Conservation (phyloP, 2,329 filamentous ascomycete species). For the Neophaeococcomyces aloes region DNA sequence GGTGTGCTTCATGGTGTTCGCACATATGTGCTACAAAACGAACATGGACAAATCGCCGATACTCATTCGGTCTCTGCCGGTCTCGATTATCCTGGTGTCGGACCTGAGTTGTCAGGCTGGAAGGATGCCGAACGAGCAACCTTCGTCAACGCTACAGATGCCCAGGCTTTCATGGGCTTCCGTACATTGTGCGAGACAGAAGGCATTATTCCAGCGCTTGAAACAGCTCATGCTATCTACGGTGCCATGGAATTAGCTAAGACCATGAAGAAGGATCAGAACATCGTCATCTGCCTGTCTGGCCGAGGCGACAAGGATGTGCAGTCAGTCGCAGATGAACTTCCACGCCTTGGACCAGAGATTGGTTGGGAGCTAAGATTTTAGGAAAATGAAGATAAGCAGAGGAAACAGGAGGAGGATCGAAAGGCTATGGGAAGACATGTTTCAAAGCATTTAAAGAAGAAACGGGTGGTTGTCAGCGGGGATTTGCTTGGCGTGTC, state of each 20-base stretch:
- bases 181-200: slow-evolving; percentile 73
- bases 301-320: slow-evolving; percentile 97
- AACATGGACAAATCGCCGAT: slow-evolving; percentile 84
- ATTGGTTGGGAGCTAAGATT: slow-evolving; percentile 64
- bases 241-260: slow-evolving; percentile 85
- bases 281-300: slow-evolving; percentile 87
- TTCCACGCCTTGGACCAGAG: slow-evolving; percentile 76
- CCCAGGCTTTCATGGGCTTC: slow-evolving; percentile 82
- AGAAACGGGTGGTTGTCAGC: slow-evolving; percentile 1
- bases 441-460: not conserved
- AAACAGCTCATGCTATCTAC: slow-evolving; percentile 85
- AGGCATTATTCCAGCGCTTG: slow-evolving; percentile 92
- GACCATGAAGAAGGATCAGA: slow-evolving; percentile 77
- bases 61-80: slow-evolving; percentile 96
- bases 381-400: too few relatives aligned
- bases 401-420: too few relatives aligned
- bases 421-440: not conserved
- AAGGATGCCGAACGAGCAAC: slow-evolving; percentile 80
- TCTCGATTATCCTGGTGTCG: slow-evolving; percentile 93
- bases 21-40: slow-evolving; percentile 88
- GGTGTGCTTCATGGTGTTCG: slow-evolving; percentile 92
- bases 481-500: not conserved
- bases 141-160: slow-evolving; percentile 85
- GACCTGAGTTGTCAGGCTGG: slow-evolving; percentile 83
- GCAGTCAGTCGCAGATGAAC: slow-evolving; percentile 89